Evolutionary conservation across 2,329 filamentous ascomycete species (phyloP).

Genomic region (Colletotrichum sublineola): DNA sequence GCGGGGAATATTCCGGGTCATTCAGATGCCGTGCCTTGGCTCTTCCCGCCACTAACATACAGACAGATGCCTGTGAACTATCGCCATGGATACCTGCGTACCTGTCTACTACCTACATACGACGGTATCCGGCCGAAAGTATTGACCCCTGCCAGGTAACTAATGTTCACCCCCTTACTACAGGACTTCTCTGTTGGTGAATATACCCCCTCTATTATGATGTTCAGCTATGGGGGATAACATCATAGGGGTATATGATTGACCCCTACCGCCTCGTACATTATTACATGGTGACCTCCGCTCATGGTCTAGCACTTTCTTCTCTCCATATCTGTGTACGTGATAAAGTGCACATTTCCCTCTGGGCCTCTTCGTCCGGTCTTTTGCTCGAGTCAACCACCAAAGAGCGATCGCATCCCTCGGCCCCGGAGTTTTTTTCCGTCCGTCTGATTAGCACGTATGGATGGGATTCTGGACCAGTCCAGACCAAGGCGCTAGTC

Average conservation of each 20-base stretch:
- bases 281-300: no score
- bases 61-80: no score
- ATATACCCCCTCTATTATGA: no score
- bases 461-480: background rate
- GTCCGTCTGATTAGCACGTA: background rate
- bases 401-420: background rate
- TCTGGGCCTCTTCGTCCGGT: background rate
- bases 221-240: no score
- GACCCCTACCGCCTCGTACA: no score
- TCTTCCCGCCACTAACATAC: background rate
- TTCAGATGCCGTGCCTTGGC: background rate
- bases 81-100: no score
- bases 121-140: no score
- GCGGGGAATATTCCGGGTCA: background rate
- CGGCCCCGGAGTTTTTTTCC: background rate
- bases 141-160: no score
- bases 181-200: no score
- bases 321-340: background rate
- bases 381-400: background rate
- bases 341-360: background rate
- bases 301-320: no score
- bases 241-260: no score
- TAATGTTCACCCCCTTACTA: no score
- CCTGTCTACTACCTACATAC: background rate
- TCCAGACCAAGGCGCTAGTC: background rate